Evolutionary conservation across 495 filamentous ascomycete species (phyloP).

Genomic region (Glutinoglossum americanum): DNA sequence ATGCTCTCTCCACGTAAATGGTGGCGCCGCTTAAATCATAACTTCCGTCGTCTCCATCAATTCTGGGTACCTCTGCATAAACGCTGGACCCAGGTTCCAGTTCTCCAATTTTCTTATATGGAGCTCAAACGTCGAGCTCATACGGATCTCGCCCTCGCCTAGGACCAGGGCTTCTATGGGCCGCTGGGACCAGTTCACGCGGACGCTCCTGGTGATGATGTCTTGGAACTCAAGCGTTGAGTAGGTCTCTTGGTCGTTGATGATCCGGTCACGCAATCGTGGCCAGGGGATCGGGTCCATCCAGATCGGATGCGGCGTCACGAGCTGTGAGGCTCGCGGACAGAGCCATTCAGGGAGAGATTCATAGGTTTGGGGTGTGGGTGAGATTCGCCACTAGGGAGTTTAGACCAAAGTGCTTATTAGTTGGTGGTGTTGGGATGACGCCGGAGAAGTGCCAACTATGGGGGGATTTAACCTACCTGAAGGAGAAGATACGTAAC

Average conservation of each 20-base stretch:
- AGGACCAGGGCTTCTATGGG: not conserved
- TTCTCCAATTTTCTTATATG: not conserved
- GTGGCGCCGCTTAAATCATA: not conserved
- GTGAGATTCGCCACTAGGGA: slow-evolving; percentile 14
- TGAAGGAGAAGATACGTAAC: slow-evolving; percentile 31
- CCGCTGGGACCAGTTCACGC: slow-evolving; percentile 4
- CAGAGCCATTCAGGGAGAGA: slow-evolving; percentile 12
- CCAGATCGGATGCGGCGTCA: slow-evolving; percentile 14
- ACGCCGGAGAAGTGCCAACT: too few relatives aligned
- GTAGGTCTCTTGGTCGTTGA: slow-evolving; percentile 14
- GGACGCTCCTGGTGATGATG: slow-evolving; percentile 11
- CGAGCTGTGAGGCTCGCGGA: slow-evolving; percentile 10
- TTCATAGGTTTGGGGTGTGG: slow-evolving; percentile 11
- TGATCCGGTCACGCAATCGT: slow-evolving; percentile 15
- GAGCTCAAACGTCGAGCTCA: not conserved
- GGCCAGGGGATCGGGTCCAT: slow-evolving; percentile 16
- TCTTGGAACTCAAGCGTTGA: slow-evolving; percentile 15
- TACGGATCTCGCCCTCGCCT: not conserved
- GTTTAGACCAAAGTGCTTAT: slow-evolving; percentile 4
- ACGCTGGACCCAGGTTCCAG: not conserved
- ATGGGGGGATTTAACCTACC: not conserved
- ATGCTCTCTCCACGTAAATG: too few relatives aligned
- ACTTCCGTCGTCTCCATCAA: not conserved
- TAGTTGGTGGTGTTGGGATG: too few relatives aligned
- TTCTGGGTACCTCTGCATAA: not conserved